phyloP scores from a whole-genome alignment of 179 eudicot species.

The Vitellaria paradoxa region DNA sequence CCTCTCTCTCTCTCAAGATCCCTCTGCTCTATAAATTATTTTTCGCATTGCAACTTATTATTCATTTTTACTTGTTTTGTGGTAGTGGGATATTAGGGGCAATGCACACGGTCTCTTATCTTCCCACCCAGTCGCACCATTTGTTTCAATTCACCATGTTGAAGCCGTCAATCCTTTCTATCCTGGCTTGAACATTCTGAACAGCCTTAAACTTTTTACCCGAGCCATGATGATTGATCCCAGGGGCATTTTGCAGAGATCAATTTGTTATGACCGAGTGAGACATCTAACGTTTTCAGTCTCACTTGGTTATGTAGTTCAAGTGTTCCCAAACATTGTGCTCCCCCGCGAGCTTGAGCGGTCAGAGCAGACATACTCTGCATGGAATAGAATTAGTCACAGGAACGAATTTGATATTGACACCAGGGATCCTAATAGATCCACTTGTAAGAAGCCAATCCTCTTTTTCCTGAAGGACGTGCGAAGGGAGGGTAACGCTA shows the following conservation, averaged over 20 bases:
- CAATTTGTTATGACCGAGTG: conserved; percentile 4
- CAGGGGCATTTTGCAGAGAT: conserved; percentile 9
- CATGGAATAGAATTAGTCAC: conserved; percentile 4
- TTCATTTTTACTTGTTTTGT: not conserved
- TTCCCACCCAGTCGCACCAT: conserved; percentile 8
- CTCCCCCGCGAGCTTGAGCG: conserved; percentile 7
- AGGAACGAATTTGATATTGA: conserved; percentile 14
- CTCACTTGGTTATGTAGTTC: conserved; percentile 14
- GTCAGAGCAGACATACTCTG: conserved; percentile 12
- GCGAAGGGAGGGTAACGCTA: not conserved
- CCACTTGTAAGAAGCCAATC: not conserved
- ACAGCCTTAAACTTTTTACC: conserved; percentile 4
- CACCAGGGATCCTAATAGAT: conserved; percentile 4
- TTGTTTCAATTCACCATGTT: conserved; percentile 10
- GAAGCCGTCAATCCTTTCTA: conserved; percentile 9
- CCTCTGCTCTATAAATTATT: not conserved
- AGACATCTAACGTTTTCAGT: conserved; percentile 1
- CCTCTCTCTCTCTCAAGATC: no score
- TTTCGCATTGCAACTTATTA: not conserved
- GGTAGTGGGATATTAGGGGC: conserved; percentile 6
- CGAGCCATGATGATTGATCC: conserved; percentile 5
- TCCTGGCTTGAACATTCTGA: conserved; percentile 3
- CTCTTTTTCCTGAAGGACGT: conserved; percentile 5
- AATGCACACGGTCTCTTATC: conserved; percentile 11
- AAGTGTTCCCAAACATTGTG: conserved; percentile 10